Conservation (phyloP, 2,329 filamentous ascomycete species). For the Proliferodiscus dingleyae region DNA sequence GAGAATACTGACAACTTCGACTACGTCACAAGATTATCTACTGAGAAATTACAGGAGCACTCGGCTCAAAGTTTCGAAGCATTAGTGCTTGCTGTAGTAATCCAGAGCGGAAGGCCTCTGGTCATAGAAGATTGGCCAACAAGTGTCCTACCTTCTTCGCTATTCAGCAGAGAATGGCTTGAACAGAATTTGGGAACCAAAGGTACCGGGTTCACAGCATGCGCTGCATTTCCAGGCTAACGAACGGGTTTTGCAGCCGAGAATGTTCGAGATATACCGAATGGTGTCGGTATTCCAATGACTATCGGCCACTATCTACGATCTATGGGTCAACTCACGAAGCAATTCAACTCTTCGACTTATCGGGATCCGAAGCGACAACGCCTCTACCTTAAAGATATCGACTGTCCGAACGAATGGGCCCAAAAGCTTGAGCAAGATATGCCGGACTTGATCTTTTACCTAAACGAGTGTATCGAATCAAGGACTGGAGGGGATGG, state of each 20-base stretch:
- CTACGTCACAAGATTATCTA: slow-evolving; percentile 76
- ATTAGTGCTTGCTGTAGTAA: slow-evolving; percentile 78
- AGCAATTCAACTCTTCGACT: slow-evolving; percentile 72
- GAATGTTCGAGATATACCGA: slow-evolving; percentile 73
- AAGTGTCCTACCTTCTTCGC: slow-evolving; percentile 63
- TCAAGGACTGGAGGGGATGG: slow-evolving; percentile 47
- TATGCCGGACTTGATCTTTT: slow-evolving; percentile 80
- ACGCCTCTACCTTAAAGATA: slow-evolving; percentile 92
- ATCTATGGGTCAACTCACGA: slow-evolving; percentile 76
- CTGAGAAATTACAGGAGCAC: slow-evolving; percentile 70
- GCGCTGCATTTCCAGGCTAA: background rate
- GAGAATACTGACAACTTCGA: slow-evolving; percentile 79
- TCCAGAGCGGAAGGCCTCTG: slow-evolving; percentile 78
- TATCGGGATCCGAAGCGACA: slow-evolving; percentile 77
- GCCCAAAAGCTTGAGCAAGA: slow-evolving; percentile 70
- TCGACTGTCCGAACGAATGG: slow-evolving; percentile 90
- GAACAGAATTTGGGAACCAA: slow-evolving; percentile 74
- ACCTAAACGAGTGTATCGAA: slow-evolving; percentile 78
- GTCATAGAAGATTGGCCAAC: slow-evolving; percentile 83
- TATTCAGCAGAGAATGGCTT: slow-evolving; percentile 80
- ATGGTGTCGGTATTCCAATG: slow-evolving; percentile 71
- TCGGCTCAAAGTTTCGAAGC: slow-evolving; percentile 79
- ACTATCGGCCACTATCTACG: slow-evolving; percentile 87
- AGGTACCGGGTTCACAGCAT: slow-evolving; percentile 43
- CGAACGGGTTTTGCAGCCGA: slow-evolving; percentile 55